Evolutionary conservation across 305 asterid genomes (phyloP).

Genomic region (Fraxinus paxiana): DNA sequence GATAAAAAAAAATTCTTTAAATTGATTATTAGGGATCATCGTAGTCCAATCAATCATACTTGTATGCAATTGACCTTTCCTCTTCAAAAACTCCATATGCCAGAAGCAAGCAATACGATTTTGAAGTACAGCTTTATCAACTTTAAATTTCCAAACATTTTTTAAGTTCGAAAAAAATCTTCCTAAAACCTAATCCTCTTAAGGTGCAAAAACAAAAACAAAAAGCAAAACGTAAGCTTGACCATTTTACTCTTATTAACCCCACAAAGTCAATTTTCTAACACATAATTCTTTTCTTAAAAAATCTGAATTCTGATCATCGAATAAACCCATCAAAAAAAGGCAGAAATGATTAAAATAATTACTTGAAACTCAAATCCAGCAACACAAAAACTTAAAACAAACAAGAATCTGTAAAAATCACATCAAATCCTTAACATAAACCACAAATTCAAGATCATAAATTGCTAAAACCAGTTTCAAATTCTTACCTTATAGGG

Average conservation of each 20-base stretch:
- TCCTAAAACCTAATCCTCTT: not conserved
- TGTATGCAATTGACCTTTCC: not conserved
- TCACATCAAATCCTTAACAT: not conserved
- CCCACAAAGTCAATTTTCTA: not conserved
- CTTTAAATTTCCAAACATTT: not conserved
- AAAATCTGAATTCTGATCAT: not conserved
- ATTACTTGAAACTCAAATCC: not conserved
- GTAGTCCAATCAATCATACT: not conserved
- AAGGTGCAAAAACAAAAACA: not conserved
- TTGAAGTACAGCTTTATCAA: not conserved
- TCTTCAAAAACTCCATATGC: not conserved
- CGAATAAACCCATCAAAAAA: not conserved
- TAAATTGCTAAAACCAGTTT: not conserved
- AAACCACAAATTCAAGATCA: not conserved
- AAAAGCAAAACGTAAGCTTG: not conserved
- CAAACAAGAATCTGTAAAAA: not conserved
- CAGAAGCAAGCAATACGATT: not conserved
- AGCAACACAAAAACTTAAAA: not conserved
- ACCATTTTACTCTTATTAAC: not conserved
- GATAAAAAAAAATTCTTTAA: not conserved
- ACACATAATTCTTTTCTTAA: not conserved
- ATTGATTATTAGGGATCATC: not conserved
- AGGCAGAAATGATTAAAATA: not conserved
- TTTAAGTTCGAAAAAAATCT: not conserved
- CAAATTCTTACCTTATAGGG: not conserved